phyloP scores from a whole-genome alignment of 257 asterid species.

The Avicennia marina region DNA sequence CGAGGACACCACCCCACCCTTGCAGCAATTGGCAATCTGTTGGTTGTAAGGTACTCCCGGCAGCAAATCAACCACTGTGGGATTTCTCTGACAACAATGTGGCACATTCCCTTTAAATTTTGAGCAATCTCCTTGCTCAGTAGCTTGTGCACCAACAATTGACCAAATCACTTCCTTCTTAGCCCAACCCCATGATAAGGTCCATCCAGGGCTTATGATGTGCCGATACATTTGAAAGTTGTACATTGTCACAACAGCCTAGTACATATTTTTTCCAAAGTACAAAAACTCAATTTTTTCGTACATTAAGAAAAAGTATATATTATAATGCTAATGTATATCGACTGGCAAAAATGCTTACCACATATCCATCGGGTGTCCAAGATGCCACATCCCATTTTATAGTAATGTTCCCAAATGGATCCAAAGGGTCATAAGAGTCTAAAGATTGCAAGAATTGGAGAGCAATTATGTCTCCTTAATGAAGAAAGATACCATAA shows the following conservation, averaged over 20 bases:
- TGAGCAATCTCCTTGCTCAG: conserved; percentile 82
- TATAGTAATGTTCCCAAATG: conserved; percentile 74
- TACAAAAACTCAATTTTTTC: neutral
- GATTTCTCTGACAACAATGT: conserved; percentile 62
- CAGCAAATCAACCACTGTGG: conserved; percentile 58
- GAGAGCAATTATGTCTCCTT: neutral
- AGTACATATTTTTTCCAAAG: neutral
- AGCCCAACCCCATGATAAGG: conserved; percentile 71
- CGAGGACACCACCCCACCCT: conserved; percentile 72
- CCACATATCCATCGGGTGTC: conserved; percentile 83
- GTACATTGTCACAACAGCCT: conserved; percentile 74
- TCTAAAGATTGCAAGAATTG: conserved; percentile 22
- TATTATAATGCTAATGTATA: too few species aligned
- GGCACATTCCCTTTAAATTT: conserved; percentile 70
- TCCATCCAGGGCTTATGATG: conserved; percentile 76
- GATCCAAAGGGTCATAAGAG: conserved; percentile 79
- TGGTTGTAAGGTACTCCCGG: conserved; percentile 84
- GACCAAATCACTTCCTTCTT: conserved; percentile 85
- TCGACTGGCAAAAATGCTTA: conserved; percentile 11
- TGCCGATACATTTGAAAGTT: conserved; percentile 74
- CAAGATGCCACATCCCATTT: conserved; percentile 79
- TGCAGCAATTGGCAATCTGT: conserved; percentile 73
- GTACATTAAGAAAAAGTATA: neutral
- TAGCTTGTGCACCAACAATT: conserved; percentile 70
- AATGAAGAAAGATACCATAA: neutral